Evolutionary conservation across 768 basidiomycete species (phyloP).

Genomic region (Suillus decipiens): DNA sequence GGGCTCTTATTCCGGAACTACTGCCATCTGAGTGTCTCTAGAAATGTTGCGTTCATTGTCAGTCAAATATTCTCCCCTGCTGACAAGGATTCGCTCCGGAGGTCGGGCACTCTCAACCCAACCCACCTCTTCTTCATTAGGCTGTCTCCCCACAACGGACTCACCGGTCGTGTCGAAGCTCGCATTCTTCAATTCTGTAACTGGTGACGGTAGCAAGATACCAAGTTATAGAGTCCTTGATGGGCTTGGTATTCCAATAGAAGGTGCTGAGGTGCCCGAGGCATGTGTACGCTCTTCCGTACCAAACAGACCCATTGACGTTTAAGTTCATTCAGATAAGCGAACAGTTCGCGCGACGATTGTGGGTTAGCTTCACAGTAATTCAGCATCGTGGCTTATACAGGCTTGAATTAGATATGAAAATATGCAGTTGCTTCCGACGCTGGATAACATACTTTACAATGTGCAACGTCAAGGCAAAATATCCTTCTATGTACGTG

Average conservation of each 20-base stretch:
- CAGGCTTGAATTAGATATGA: conserved; percentile 54
- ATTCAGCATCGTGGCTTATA: neutral
- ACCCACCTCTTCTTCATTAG: conserved; percentile 14
- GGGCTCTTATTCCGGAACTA: conserved; percentile 1
- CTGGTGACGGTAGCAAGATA: conserved; percentile 59
- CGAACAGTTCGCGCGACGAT: conserved; percentile 60
- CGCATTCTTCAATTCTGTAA: conserved; percentile 80
- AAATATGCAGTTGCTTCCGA: conserved; percentile 78
- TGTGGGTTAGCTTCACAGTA: conserved; percentile 40
- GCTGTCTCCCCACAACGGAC: conserved; percentile 41
- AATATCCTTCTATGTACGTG: conserved; percentile 83
- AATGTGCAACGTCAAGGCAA: conserved; percentile 94
- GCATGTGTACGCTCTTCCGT: conserved; percentile 40
- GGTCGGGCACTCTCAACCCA: conserved; percentile 19
- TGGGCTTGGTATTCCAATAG: conserved; percentile 69
- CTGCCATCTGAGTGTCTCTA: neutral
- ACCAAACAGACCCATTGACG: conserved; percentile 9
- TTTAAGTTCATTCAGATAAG: conserved; percentile 54
- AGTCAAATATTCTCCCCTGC: conserved; percentile 6
- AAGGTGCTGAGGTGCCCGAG: conserved; percentile 76
- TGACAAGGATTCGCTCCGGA: conserved; percentile 11
- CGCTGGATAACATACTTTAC: conserved; percentile 85
- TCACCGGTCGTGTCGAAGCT: conserved; percentile 72
- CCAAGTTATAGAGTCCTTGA: conserved; percentile 89
- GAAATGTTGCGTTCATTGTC: conserved; percentile 19